Evolutionary conservation across 805 yeast genomes (phyloP).

Genomic region (Saccharomycopsis olivae): DNA sequence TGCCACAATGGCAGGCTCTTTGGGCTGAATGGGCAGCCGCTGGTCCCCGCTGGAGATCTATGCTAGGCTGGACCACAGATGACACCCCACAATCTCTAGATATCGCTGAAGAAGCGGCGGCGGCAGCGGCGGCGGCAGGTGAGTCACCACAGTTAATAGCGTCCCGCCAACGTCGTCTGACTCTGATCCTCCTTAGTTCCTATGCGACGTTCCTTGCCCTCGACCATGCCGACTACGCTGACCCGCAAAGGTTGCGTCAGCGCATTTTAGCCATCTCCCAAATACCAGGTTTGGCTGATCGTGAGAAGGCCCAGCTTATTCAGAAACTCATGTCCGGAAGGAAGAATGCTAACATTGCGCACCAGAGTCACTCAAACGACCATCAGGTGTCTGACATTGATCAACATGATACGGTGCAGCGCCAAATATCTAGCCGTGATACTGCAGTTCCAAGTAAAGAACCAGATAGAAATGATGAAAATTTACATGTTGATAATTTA

Average conservation of each 20-base stretch:
- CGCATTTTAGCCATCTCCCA: constrained; percentile 23
- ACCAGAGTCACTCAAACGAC: not conserved
- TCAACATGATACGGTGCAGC: not conserved
- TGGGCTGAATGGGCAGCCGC: too few species aligned
- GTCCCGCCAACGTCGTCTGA: too few species aligned
- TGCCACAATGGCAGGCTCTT: too few species aligned
- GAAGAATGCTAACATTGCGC: constrained; percentile 11
- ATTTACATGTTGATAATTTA: constrained; percentile 5
- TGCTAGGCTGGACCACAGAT: too few species aligned
- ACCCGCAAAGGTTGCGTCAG: constrained; percentile 8
- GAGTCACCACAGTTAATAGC: too few species aligned
- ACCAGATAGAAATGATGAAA: constrained; percentile 14
- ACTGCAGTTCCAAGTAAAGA: constrained; percentile 16
- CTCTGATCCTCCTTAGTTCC: too few species aligned
- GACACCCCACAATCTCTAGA: too few species aligned
- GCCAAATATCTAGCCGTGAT: too few species aligned
- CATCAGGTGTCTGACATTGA: not conserved
- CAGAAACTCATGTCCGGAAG: constrained; percentile 27
- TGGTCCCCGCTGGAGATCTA: too few species aligned
- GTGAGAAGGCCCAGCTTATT: constrained; percentile 25
- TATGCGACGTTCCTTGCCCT: too few species aligned
- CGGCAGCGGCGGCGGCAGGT: too few species aligned
- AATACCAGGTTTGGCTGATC: constrained; percentile 22
- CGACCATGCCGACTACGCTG: constrained; percentile 6
- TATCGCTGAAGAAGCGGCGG: too few species aligned